phyloP scores from a whole-genome alignment of 2,329 filamentous ascomycete species.

The Myriosclerotinia curreyana region DNA sequence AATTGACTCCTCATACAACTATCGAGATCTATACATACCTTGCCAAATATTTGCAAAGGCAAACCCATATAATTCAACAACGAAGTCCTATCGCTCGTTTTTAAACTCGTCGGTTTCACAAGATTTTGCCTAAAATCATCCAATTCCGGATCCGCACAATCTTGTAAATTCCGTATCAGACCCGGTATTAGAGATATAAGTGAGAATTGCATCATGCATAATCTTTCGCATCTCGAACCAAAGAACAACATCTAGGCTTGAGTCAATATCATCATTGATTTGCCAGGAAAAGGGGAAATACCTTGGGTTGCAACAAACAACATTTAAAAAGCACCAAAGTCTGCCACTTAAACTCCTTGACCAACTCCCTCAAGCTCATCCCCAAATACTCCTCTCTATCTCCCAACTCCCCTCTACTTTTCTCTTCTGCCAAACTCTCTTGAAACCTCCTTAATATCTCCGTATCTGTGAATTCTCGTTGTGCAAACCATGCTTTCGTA shows the following conservation, averaged over 20 bases:
- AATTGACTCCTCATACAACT: neutral
- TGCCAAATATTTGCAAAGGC: conserved; percentile 91
- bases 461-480: conserved; percentile 85
- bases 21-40: conserved; percentile 48
- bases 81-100: conserved; percentile 87
- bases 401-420: conserved; percentile 60
- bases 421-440: conserved; percentile 74
- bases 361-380: conserved; percentile 81
- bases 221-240: conserved; percentile 86
- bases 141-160: conserved; percentile 91
- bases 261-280: conserved; percentile 17
- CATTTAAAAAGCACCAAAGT: conserved; percentile 93
- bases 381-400: conserved; percentile 86
- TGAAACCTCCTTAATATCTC: conserved; percentile 91
- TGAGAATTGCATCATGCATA: conserved; percentile 99
- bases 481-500: conserved; percentile 93
- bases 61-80: conserved; percentile 91
- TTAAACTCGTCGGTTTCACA: conserved; percentile 75
- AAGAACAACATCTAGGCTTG: conserved; percentile 87
- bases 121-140: conserved; percentile 76
- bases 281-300: conserved; percentile 41
- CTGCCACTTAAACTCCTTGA: conserved; percentile 93
- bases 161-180: conserved; percentile 84
- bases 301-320: conserved; percentile 90
- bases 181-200: conserved; percentile 93